Conservation (phyloP, 1,284 basidiomycete genomes). For the Boletus austroedulis region DNA sequence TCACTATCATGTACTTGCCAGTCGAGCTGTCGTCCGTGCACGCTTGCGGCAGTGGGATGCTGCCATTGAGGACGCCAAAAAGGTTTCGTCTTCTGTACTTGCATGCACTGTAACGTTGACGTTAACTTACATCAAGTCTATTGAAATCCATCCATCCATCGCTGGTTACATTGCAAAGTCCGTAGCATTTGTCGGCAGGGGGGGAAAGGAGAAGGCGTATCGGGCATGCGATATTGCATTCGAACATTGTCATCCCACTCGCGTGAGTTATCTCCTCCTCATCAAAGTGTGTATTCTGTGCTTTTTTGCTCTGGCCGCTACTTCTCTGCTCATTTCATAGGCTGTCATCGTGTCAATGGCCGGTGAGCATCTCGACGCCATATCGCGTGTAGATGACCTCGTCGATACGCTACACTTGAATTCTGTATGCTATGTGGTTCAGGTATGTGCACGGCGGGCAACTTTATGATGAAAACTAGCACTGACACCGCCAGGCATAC, state of each 20-base stretch:
- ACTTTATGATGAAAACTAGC: neutral
- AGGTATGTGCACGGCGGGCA: neutral
- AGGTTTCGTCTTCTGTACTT: neutral
- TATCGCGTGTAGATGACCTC: neutral
- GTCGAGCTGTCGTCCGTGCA: conserved; percentile 1
- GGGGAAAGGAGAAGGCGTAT: neutral
- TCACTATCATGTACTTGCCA: neutral
- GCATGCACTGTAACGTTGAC: neutral
- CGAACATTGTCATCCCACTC: neutral
- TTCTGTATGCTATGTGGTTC: neutral
- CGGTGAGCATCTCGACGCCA: neutral
- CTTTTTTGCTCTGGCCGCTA: neutral
- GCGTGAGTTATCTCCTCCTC: neutral
- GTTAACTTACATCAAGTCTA: neutral
- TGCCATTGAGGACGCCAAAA: neutral
- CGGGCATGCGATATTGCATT: neutral
- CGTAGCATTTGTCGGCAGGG: neutral
- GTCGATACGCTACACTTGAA: neutral
- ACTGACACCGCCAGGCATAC: neutral
- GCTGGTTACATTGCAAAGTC: neutral
- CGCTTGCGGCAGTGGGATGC: neutral
- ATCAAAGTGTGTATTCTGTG: neutral
- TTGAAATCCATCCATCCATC: neutral
- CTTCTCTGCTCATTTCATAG: neutral
- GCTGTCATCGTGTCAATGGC: neutral